Conservation (phyloP, 2,329 filamentous ascomycete genomes). For the Aspergillus unguis region DNA sequence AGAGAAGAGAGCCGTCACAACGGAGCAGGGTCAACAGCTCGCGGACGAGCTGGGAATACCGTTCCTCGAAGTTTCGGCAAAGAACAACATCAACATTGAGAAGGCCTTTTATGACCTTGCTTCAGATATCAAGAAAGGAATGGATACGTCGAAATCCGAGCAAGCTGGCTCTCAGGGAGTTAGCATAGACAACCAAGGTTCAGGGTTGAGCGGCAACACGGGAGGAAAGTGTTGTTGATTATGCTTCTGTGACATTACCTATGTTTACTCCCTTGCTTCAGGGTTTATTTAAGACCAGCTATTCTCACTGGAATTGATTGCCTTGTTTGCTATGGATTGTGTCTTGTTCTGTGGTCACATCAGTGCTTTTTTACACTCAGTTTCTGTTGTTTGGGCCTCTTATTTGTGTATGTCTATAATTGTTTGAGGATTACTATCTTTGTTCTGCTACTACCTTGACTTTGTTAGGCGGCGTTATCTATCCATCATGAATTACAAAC, state of each 20-base stretch:
- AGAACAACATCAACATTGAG: constrained; percentile 99
- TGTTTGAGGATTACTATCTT: constrained; percentile 6
- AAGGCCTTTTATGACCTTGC: constrained; percentile 96
- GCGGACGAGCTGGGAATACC: constrained; percentile 95
- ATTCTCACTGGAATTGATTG: background rate
- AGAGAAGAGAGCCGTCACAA: constrained; percentile 93
- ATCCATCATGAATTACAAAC: constrained; percentile 1
- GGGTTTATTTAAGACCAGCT: background rate
- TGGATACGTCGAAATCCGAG: constrained; percentile 82
- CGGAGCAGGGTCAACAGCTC: constrained; percentile 86
- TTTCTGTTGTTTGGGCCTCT: constrained; percentile 7
- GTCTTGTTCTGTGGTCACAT: background rate
- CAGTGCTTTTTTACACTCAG: background rate
- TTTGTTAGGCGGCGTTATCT: constrained; percentile 1
- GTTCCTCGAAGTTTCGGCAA: constrained; percentile 97
- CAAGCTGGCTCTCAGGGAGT: constrained; percentile 59
- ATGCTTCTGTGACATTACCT: constrained; percentile 15
- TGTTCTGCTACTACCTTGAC: constrained; percentile 1
- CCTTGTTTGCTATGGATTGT: background rate
- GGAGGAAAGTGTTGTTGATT: constrained; percentile 74
- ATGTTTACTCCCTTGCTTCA: constrained; percentile 7
- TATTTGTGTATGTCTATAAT: constrained; percentile 14
- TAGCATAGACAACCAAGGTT: constrained; percentile 64
- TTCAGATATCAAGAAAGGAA: constrained; percentile 97
- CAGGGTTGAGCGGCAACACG: constrained; percentile 47